Base-by-base conservation (phyloP, 2,329 filamentous ascomycete species). In the Akanthomyces uredinophilus region DNA sequence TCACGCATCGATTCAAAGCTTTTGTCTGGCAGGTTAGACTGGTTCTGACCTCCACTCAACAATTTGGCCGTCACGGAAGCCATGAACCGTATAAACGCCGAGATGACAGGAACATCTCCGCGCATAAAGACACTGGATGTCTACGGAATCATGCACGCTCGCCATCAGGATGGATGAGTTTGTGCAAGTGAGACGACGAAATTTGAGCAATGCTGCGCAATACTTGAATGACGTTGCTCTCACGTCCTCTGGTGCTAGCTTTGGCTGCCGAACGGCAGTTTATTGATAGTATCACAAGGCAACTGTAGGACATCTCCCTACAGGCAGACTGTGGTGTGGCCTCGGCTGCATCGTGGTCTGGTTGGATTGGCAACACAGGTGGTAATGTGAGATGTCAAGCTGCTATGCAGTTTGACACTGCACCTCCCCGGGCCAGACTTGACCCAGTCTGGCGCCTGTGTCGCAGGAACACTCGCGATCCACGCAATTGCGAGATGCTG, bases 71-170 rank as follows among this genome's bases (percentile, higher is more conserved):
- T 72, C 69, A 63, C 68, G 64, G 56, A 70, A 67, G 66, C 63
- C 64, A 68, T 70, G 71, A 75, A 75, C 72, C 69, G 70, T 75
- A 70, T 71, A 71, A 68, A 69, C 66, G 66, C 68, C 65, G 66
- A 66, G 69, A 70, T 75, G 78, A 78, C 77, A 67, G 76, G 73
- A 66, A 75, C 78, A 73, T 71, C 55, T 66, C 67, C 67, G 65
- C 65, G 68, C 71, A 70, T 68, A 72, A 71, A 71, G 77, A 74
- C 78, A 79, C 77, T 76, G 77, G 75, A 64, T 80, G 78, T 78
- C 75, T 71, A 76, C 73, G 74, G 72, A 70, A 72, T 69, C 67
- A 70, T 67, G 67, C 68, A 68, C 65, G 61, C 64, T 64, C 54
- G 35, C 35, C 58, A 64, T 61, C 62, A 43, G 62, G 62, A 61